A percentile compares a stretch with the other conserved stretches of the same genome.
phyloP scores from a whole-genome alignment of 176 grass and related monocot genomes.

The Elaeis guineensis region DNA sequence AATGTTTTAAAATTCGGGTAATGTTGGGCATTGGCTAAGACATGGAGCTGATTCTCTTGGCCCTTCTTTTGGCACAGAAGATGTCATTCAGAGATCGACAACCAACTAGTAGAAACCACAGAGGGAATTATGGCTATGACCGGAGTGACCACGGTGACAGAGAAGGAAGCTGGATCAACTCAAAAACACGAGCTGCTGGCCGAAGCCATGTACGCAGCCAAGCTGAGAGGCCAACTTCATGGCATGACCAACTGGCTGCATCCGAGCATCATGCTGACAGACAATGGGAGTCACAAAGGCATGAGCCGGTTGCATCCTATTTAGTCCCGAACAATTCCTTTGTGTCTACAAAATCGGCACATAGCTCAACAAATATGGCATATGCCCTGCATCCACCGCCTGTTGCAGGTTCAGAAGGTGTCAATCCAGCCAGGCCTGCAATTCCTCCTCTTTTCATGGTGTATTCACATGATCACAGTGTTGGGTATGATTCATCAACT shows the following conservation, averaged over 20 bases:
- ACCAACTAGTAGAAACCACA: constrained; percentile 58
- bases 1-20: too few relatives aligned
- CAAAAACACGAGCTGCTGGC: constrained; percentile 46
- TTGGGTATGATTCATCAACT: constrained; percentile 30
- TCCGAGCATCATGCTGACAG: constrained; percentile 49
- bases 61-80: constrained; percentile 35
- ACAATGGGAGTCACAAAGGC: constrained; percentile 53
- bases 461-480: constrained; percentile 38
- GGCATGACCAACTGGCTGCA: constrained; percentile 31
- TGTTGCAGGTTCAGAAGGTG: constrained; percentile 36
- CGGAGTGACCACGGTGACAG: constrained; percentile 45
- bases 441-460: constrained; percentile 43
- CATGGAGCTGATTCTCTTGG: constrained; percentile 22
- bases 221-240: constrained; percentile 45
- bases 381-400: constrained; percentile 49
- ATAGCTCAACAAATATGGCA: constrained; percentile 25
- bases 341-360: constrained; percentile 33
- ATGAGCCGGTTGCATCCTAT: constrained; percentile 50
- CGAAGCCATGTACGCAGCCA: constrained; percentile 42
- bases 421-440: constrained; percentile 20
- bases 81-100: constrained; percentile 48
- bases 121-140: constrained; percentile 55
- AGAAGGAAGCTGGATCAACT: constrained; percentile 66
- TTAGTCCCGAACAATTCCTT: constrained; percentile 26
- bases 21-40: neutral